phyloP scores from a whole-genome alignment of 2,329 filamentous ascomycete genomes.

The Trichoderma harzianum region DNA sequence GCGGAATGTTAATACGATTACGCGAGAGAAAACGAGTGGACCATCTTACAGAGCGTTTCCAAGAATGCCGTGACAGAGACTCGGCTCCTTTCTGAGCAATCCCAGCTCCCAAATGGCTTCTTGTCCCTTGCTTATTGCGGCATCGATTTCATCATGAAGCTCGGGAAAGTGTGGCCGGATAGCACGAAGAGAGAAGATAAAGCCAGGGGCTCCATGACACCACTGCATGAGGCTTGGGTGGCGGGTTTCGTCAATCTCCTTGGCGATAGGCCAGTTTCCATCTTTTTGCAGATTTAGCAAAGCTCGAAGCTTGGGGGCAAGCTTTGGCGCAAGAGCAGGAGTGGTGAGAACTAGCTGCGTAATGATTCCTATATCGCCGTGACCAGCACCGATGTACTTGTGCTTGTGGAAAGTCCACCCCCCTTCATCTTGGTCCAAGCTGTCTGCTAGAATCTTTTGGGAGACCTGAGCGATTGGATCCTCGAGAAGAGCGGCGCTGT shows the following conservation, averaged over 20 bases:
- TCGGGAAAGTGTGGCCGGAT: constrained; percentile 55
- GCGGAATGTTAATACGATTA: neutral
- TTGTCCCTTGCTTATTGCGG: constrained; percentile 48
- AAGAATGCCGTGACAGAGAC: constrained; percentile 62
- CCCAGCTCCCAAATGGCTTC: constrained; percentile 55
- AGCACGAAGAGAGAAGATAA: constrained; percentile 55
- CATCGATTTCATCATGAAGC: constrained; percentile 51
- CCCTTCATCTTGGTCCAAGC: constrained; percentile 35
- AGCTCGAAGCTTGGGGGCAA: constrained; percentile 51
- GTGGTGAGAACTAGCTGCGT: constrained; percentile 63
- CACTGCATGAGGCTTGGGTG: constrained; percentile 49
- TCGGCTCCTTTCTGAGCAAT: constrained; percentile 61
- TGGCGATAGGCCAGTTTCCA: constrained; percentile 56
- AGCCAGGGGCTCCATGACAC: constrained; percentile 65
- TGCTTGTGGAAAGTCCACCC: constrained; percentile 63
- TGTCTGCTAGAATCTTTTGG: constrained; percentile 54
- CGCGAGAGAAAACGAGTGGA: too few species aligned
- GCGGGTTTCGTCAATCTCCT: constrained; percentile 37
- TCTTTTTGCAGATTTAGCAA: constrained; percentile 59
- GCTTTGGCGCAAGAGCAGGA: constrained; percentile 49
- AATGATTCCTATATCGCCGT: constrained; percentile 67
- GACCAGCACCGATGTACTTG: constrained; percentile 61
- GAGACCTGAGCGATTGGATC: constrained; percentile 55
- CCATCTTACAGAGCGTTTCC: constrained; percentile 58
- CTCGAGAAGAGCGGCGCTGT: constrained; percentile 47